A percentile compares a stretch with the other conserved stretches of the same genome.
Conservation (phyloP, 2,329 filamentous ascomycete species). For the Emericellopsis atlantica region DNA sequence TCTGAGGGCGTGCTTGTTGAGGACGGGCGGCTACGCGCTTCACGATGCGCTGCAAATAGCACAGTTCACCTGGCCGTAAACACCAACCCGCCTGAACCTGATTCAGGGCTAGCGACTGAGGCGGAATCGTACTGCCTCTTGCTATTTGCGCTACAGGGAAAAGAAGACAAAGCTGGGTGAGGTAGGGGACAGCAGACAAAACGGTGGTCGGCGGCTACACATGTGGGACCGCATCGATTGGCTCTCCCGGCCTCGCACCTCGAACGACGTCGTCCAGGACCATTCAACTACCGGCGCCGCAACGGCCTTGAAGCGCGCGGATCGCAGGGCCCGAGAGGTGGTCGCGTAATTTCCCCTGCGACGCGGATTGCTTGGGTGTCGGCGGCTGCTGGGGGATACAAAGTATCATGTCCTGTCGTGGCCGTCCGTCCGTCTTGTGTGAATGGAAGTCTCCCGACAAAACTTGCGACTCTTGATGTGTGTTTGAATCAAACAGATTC, state of each 20-base stretch:
- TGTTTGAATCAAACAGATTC: not conserved
- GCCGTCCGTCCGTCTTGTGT: not conserved
- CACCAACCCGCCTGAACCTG: not conserved
- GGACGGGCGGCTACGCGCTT: slow-evolving; percentile 2
- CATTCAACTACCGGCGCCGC: not conserved
- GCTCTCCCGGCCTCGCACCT: slow-evolving; percentile 7
- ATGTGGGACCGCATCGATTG: slow-evolving; percentile 11
- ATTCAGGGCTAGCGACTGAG: too few species aligned
- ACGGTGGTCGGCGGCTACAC: not conserved
- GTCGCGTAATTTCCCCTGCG: slow-evolving; percentile 4
- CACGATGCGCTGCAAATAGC: too few species aligned
- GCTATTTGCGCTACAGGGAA: too few species aligned
- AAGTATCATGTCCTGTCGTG: not conserved
- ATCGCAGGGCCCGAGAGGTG: not conserved
- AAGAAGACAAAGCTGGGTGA: not conserved
- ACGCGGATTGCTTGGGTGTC: slow-evolving; percentile 1
- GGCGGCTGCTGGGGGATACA: slow-evolving; percentile 1
- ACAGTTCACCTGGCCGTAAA: not conserved
- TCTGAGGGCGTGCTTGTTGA: not conserved
- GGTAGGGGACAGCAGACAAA: not conserved
- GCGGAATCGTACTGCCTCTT: too few species aligned
- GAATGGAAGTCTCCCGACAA: not conserved
- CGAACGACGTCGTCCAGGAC: slow-evolving; percentile 5
- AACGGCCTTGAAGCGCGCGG: not conserved
- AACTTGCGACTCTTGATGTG: too few species aligned